Conservation (phyloP, 257 asterid species). For the Petunia axillaris region DNA sequence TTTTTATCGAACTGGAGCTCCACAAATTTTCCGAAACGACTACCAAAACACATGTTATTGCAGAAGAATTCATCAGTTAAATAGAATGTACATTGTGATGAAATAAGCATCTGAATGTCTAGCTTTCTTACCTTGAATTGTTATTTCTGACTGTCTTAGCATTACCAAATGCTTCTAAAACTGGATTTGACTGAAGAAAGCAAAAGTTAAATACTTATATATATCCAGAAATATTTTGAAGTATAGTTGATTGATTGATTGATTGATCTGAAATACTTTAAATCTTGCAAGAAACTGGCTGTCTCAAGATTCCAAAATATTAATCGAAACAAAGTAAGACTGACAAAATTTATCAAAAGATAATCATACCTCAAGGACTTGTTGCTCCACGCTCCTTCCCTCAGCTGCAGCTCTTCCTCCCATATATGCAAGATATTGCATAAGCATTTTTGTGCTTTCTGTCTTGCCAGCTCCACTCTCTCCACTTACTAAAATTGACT, state of each 20-base stretch:
- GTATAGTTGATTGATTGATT: not conserved
- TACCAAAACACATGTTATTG: conserved; percentile 37
- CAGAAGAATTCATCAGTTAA: conserved; percentile 19
- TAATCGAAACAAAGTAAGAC: conserved; percentile 1
- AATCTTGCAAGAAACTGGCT: not conserved
- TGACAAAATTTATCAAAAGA: conserved; percentile 19
- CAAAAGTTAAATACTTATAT: conserved; percentile 1
- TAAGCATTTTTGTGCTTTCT: conserved; percentile 85
- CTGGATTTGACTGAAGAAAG: conserved; percentile 84
- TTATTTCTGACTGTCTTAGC: conserved; percentile 92
- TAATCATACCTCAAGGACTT: conserved; percentile 84
- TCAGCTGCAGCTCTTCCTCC: conserved; percentile 72
- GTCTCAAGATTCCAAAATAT: conserved; percentile 2
- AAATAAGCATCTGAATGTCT: conserved; percentile 27
- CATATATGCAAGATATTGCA: conserved; percentile 90
- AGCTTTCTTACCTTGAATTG: conserved; percentile 69
- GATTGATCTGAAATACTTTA: not conserved
- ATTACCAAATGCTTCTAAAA: conserved; percentile 93
- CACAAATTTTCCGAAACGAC: conserved; percentile 94
- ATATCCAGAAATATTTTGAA: conserved; percentile 21
- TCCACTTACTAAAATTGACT: conserved; percentile 91
- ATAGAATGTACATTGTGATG: not conserved
- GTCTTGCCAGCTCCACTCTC: conserved; percentile 99
- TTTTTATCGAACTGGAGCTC: conserved; percentile 78
- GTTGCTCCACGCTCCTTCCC: conserved; percentile 79